Evolutionary conservation across 148 eudicot genomes (phyloP), one percentile per base, ranked within the genome.

Genomic region (Fagopyrum tataricum): DNA sequence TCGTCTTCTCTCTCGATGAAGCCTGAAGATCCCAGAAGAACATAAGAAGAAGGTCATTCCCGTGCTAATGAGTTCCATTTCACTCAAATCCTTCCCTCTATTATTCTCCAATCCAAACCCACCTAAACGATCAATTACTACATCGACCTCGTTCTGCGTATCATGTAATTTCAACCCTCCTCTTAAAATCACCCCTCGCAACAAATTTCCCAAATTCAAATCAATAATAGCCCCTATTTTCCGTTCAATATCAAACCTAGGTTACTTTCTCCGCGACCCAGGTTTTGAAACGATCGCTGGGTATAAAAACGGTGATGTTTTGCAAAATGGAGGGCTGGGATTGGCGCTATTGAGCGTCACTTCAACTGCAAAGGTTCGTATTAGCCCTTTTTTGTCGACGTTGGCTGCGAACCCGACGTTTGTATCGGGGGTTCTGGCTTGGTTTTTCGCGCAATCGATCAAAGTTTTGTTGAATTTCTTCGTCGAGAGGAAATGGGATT

Each of bases 401-500:
- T 74, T 93, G 68, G 90, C 94, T 0, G 84, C 86, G 5, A 93
- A 93, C 43, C 94, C 89, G 26, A 87, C 94, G 1, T 93, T 91
- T 79, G 83, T 93, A 4, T 89, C 97, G 23, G 97, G 88, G 47
- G 67, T 89, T 31, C 80, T 82, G 24, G 96, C 98, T 0, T 89
- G 89, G 86, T 20, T 79, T 14, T 46, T 81, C 47, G 98, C 98
- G 4, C 98, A 91, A 67, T 91, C 87, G 6, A 40, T 77, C 39
- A 93, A 93, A 53, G 84, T 91, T 26, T 5, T 90, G 49, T 77
- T 93, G 82, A 89, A 91, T 73, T 90, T 93, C 59, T 76, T 78
- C 61, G 84, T 93, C 70, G 94, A 91, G 78, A 93, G 81, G 79
- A 91, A 86, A 75, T 93, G 96, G 92, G 89, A 93, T 75, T 76